A percentile compares a stretch with the other conserved stretches of the same genome.
These are phyloP conservation scores for Phytophthora uliginosa DNA, from an alignment of 352 stramenopile genomes.

Conservation along the genomic window DNA sequence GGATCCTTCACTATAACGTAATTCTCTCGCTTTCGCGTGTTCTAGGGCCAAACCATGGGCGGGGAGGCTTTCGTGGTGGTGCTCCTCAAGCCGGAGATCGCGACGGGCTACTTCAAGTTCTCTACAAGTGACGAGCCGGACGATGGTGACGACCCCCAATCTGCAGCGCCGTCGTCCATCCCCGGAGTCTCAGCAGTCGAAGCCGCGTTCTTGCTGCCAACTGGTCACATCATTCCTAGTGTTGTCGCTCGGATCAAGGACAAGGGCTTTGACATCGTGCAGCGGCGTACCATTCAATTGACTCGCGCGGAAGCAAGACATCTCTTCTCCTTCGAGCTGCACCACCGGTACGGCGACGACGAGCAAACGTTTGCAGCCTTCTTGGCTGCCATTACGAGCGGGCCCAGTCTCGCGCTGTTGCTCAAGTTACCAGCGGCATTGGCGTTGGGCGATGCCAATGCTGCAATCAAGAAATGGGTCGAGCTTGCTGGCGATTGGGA, in stretches of 20 bases:
- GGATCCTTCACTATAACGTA: conserved; percentile 1
- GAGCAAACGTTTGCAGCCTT: conserved; percentile 47
- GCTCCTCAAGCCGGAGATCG: conserved; percentile 73
- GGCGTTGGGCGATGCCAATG: conserved; percentile 27
- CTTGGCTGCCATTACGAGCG: conserved; percentile 65
- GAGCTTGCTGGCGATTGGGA: conserved; percentile 71
- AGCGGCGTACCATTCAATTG: conserved; percentile 50
- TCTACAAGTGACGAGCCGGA: conserved; percentile 10
- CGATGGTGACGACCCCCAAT: background rate
- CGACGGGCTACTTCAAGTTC: conserved; percentile 61
- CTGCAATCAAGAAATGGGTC: conserved; percentile 42
- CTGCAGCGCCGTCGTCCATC: conserved; percentile 19
- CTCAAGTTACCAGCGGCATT: conserved; percentile 44
- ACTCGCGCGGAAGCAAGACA: conserved; percentile 46
- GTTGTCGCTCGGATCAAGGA: conserved; percentile 54
- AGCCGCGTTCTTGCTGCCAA: conserved; percentile 47
- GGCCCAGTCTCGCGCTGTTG: conserved; percentile 71
- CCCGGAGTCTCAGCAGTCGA: conserved; percentile 50
- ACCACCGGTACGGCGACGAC: conserved; percentile 42
- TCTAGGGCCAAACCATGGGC: conserved; percentile 15
- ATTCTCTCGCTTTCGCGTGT: background rate
- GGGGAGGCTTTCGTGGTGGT: conserved; percentile 52
- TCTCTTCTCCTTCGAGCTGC: conserved; percentile 45
- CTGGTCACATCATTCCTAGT: conserved; percentile 51
- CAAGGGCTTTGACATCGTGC: conserved; percentile 66